A percentile compares a stretch with the other conserved stretches of the same genome.
phyloP scores from a whole-genome alignment of 2,329 filamentous ascomycete genomes.

The Beauveria brongniartii region DNA sequence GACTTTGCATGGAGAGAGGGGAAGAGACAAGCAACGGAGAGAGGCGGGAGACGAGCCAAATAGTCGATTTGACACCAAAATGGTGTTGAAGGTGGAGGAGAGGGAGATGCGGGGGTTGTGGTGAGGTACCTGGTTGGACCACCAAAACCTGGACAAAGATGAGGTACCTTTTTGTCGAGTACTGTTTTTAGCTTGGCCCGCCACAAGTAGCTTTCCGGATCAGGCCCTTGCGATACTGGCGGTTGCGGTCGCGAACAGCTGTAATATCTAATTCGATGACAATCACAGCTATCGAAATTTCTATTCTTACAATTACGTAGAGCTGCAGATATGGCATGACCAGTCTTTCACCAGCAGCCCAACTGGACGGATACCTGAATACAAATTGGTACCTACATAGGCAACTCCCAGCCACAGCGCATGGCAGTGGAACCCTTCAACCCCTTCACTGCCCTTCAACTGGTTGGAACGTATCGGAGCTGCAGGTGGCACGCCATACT shows the following conservation, averaged over 20 bases:
- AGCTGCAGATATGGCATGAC: too few species aligned
- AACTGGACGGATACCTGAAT: neutral
- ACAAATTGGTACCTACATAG: neutral
- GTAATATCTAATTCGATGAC: neutral
- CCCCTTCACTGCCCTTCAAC: neutral
- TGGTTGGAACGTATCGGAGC: neutral
- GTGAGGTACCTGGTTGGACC: neutral
- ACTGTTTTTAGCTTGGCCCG: slow-evolving; percentile 1
- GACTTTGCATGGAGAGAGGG: neutral
- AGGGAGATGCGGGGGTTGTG: slow-evolving; percentile 6
- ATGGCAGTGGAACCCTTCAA: neutral
- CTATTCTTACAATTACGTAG: too few species aligned
- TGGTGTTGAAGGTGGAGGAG: slow-evolving; percentile 1
- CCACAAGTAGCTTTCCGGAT: neutral
- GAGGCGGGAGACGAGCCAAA: neutral
- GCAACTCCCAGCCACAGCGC: neutral
- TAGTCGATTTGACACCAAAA: neutral
- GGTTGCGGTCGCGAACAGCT: neutral
- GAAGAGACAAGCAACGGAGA: neutral
- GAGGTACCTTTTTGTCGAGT: neutral
- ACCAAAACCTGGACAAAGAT: neutral
- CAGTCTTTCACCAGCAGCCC: neutral
- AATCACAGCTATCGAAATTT: too few species aligned
- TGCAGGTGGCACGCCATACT: slow-evolving; percentile 5
- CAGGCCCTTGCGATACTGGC: neutral